Base-by-base conservation (phyloP, 2,329 filamentous ascomycete species). In the Penicillium occitanis region DNA sequence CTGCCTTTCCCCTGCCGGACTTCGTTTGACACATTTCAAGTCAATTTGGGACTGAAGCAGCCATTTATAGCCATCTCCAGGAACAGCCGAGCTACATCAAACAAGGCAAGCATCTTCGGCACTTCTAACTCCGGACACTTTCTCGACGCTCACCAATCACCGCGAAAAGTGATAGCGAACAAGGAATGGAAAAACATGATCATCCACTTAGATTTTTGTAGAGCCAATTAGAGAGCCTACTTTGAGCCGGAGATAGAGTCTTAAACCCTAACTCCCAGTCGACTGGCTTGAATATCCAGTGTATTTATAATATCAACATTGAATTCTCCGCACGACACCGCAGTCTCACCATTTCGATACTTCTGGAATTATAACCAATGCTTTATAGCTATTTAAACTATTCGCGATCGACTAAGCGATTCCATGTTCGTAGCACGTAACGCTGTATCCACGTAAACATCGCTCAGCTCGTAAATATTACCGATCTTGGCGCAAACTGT, bases 191-290 rank as follows among this genome's bases (percentile, higher is more conserved):
- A 35, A 37, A 37, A 35, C 30, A 30, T 5, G 51, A 55, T 55
- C 51, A 35, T 55, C 30, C 30, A 55, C 3, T 13, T 13, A 10
- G 22, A 5, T 7, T 35, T 5, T 22, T 37, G 51, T 22, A 22
- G 5, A 35, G 17, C 51, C 28, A 55, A 55, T 55, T 6, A 55
- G 51, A 22, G 11, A n/a, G 28, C 17, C 17, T 55, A 13, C 5
- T 22, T 3, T 46, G 22, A 44, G 6, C 11, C 46, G 60, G 60
- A 51, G 46, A 62, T 62, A 62, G 46, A 35, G 17, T 22, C 46
- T 51, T 62, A 62, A 40, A 37, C 60, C 60, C 60, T 51, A 62
- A 51, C 46, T 53, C 60, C 60, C 30, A 19, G 11, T 17, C 5
- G 48, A 6, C 46, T 22, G n/a, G 19, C 44, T 22, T 22, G 44